Conservation (phyloP, 78 protist species). For the Anaeramoeba flamelloides region DNA sequence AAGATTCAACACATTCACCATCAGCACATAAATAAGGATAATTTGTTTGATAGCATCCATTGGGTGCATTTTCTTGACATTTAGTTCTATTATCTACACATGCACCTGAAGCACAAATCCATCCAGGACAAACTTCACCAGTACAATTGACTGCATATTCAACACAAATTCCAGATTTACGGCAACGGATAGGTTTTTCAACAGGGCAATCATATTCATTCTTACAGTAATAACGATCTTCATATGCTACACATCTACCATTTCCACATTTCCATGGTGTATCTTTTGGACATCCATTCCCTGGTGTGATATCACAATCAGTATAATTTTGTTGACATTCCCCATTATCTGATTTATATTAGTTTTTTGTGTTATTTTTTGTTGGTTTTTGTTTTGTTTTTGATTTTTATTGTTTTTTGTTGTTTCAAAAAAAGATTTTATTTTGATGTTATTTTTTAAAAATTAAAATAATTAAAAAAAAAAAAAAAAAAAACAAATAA, state of each 20-base stretch:
- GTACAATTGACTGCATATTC: not conserved
- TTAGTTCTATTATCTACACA: not conserved
- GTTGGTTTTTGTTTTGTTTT: too few relatives aligned
- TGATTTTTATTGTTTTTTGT: too few relatives aligned
- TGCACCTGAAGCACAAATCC: not conserved
- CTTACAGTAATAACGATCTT: not conserved
- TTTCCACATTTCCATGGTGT: not conserved
- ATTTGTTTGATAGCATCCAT: too few relatives aligned
- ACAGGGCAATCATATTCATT: not conserved
- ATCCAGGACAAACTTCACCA: not conserved
- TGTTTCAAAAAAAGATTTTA: too few relatives aligned
- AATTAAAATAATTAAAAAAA: too few relatives aligned
- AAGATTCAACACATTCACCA: not conserved
- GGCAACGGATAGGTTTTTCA: not conserved
- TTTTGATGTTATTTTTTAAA: too few relatives aligned
- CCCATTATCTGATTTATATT: too few relatives aligned
- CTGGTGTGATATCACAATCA: not conserved
- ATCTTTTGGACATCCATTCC: not conserved
- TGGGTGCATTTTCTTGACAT: not conserved
- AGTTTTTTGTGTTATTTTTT: too few relatives aligned
- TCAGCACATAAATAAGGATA: not conserved
- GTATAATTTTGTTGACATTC: not conserved
- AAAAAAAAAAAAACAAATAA: too few relatives aligned
- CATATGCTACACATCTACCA: not conserved
- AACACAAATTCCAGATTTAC: not conserved